Conservation (phyloP, 1,284 basidiomycete species). For the Paramarasmius palmivorus region DNA sequence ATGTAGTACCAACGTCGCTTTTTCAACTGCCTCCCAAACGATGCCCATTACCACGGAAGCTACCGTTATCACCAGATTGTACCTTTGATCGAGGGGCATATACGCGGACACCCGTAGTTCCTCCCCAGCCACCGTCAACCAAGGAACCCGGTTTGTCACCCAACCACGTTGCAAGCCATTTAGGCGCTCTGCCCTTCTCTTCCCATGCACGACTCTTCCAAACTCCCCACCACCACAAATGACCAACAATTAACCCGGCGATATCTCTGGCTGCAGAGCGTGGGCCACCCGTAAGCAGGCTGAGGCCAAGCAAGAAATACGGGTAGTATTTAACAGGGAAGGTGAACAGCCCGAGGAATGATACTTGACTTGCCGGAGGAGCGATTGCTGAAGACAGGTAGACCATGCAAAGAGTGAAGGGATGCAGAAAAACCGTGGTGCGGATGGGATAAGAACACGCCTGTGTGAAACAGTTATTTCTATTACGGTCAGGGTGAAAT, state of each 20-base stretch:
- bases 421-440: slow-evolving; percentile 58
- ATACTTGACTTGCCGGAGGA: slow-evolving; percentile 64
- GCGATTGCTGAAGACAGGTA: slow-evolving; percentile 49
- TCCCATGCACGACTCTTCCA: slow-evolving; percentile 40
- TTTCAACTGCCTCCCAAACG: too few relatives aligned
- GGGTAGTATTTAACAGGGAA: slow-evolving; percentile 75
- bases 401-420: slow-evolving; percentile 55
- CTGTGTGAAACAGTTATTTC: background rate
- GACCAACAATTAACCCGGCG: slow-evolving; percentile 74
- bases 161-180: too few relatives aligned
- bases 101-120: too few relatives aligned
- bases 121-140: too few relatives aligned
- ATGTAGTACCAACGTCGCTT: too few relatives aligned
- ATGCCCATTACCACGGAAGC: slow-evolving; percentile 4
- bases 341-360: slow-evolving; percentile 72
- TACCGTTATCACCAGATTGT: too few relatives aligned
- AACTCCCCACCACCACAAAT: slow-evolving; percentile 77
- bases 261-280: slow-evolving; percentile 50
- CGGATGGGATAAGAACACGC: slow-evolving; percentile 44
- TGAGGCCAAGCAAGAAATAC: slow-evolving; percentile 71
- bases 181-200: slow-evolving; percentile 24
- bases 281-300: slow-evolving; percentile 68
- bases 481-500: background rate
- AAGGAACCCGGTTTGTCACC: too few relatives aligned
- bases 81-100: too few relatives aligned